A percentile compares a stretch with the other conserved stretches of the same genome.
Conservation (phyloP, 1,284 basidiomycete species). For the Fomitopsis schrenkii region DNA sequence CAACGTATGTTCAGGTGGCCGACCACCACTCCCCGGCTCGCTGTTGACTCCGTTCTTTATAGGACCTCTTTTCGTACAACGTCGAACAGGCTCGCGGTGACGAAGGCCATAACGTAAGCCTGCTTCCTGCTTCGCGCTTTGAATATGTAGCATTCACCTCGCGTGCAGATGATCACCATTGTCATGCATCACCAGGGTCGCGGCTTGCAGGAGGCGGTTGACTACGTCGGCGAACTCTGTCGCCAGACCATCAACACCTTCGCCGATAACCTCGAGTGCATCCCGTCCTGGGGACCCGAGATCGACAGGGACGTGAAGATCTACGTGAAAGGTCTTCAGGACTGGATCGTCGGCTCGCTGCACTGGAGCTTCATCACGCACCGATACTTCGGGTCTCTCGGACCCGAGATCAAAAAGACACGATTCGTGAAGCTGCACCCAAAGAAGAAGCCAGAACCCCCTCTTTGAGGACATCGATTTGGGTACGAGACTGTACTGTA, state of each 20-base stretch:
- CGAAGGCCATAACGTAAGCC: conserved; percentile 28
- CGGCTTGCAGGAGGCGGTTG: conserved; percentile 31
- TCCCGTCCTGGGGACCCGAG: conserved; percentile 30
- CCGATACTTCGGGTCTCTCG: conserved; percentile 32
- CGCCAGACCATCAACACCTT: conserved; percentile 29
- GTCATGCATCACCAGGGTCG: conserved; percentile 27
- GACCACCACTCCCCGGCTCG: not conserved
- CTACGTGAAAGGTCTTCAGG: conserved; percentile 30
- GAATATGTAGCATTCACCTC: not conserved
- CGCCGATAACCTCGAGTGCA: conserved; percentile 20
- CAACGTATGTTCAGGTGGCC: conserved; percentile 25
- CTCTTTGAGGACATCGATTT: not conserved
- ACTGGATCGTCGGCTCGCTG: conserved; percentile 32
- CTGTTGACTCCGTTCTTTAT: not conserved
- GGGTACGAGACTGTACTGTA: not conserved
- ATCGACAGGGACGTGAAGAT: conserved; percentile 26
- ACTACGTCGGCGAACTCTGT: conserved; percentile 33
- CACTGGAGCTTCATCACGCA: conserved; percentile 35
- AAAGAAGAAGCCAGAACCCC: not conserved
- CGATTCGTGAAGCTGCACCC: conserved; percentile 25
- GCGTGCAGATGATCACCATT: conserved; percentile 25
- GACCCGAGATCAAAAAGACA: conserved; percentile 25
- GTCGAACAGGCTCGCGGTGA: conserved; percentile 35
- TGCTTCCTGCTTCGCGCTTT: not conserved
- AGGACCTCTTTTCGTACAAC: conserved; percentile 39